Conservation (phyloP, 805 yeast genomes). For the Ogataea polymorpha region DNA sequence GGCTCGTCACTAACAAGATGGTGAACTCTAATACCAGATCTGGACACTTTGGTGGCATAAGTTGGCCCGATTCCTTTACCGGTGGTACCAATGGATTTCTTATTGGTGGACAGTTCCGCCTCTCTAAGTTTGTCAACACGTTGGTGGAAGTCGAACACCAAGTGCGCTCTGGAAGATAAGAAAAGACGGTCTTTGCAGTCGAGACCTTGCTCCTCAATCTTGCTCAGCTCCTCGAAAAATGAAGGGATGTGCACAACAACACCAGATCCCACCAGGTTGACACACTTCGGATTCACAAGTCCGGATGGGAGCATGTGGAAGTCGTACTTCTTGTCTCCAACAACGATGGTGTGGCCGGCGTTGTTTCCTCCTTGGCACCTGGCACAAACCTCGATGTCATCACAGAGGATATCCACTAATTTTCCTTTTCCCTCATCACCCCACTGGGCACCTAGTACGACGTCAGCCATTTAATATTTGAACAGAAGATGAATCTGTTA, state of each 20-base stretch:
- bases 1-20: conserved; percentile 89
- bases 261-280: conserved; percentile 90
- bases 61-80: conserved; percentile 99
- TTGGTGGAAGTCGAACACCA: conserved; percentile 98
- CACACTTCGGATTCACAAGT: conserved; percentile 89
- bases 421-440: conserved; percentile 99
- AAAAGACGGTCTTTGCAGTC: conserved; percentile 73
- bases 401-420: conserved; percentile 92
- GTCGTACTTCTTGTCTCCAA: conserved; percentile 81
- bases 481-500: conserved; percentile 19
- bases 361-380: conserved; percentile 99
- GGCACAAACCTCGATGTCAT: conserved; percentile 93
- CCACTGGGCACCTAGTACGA: conserved; percentile 98
- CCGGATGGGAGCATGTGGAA: conserved; percentile 99
- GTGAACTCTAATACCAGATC: conserved; percentile 96
- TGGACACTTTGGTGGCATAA: conserved; percentile 92
- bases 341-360: conserved; percentile 99
- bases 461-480: conserved; percentile 61
- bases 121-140: conserved; percentile 94
- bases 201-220: conserved; percentile 79
- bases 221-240: conserved; percentile 80
- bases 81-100: conserved; percentile 93
- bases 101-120: conserved; percentile 75
- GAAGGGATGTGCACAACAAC: conserved; percentile 96
- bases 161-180: conserved; percentile 89